phyloP scores from a whole-genome alignment of 2,329 filamentous ascomycete genomes.

The Botrytis pseudocinerea region DNA sequence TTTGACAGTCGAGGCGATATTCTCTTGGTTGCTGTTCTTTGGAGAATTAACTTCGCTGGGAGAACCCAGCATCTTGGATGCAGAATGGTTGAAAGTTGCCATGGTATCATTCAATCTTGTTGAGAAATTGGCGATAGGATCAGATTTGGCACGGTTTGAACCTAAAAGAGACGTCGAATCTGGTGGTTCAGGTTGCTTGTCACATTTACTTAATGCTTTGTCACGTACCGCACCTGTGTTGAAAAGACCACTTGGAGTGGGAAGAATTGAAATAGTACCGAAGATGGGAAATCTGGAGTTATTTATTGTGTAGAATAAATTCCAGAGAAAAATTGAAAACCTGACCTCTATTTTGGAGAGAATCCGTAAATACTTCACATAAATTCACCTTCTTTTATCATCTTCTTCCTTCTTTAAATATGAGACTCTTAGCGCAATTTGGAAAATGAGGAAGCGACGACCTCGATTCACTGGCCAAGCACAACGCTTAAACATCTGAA shows the following conservation, averaged over 20 bases:
- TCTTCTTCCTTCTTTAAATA: not conserved
- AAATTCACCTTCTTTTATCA: too few species aligned
- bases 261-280: not conserved
- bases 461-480: not conserved
- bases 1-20: not conserved
- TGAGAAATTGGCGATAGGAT: not conserved
- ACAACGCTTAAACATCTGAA: not conserved
- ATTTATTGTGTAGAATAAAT: not conserved
- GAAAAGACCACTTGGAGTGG: not conserved
- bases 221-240: not conserved
- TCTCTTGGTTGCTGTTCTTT: not conserved
- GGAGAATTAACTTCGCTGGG: too few species aligned
- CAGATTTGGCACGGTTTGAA: not conserved
- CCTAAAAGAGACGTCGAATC: not conserved
- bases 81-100: not conserved
- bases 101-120: not conserved
- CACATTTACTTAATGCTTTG: not conserved
- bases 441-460: not conserved
- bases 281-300: not conserved
- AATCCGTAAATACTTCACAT: rapidly evolving
- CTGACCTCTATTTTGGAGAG: not conserved
- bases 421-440: too few species aligned
- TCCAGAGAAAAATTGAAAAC: not conserved
- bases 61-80: not conserved
- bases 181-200: not conserved